Percentiles rank a stretch among this genome's conserved stretches.
These are phyloP conservation scores for Aspergillus phoenicis DNA, from an alignment of 2,329 filamentous ascomycete genomes.

Conservation along the genomic window DNA sequence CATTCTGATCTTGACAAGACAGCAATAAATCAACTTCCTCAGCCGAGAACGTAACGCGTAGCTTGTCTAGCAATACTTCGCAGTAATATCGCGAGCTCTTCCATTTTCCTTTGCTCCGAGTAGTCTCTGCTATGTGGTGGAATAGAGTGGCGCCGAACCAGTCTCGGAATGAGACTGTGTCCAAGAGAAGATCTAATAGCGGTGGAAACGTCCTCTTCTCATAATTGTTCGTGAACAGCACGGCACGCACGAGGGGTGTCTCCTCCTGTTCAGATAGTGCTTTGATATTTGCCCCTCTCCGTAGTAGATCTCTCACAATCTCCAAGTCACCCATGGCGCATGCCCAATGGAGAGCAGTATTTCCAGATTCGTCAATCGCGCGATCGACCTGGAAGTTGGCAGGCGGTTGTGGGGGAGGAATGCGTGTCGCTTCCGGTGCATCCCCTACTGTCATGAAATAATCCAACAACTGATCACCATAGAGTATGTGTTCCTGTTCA, in stretches of 20 bases:
- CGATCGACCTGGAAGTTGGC: slow-evolving; percentile 85
- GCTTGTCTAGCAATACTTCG: slow-evolving; percentile 83
- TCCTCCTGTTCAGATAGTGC: slow-evolving; percentile 73
- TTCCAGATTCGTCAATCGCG: slow-evolving; percentile 88
- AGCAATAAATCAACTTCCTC: slow-evolving; percentile 76
- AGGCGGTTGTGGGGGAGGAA: slow-evolving; percentile 73
- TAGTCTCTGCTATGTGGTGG: slow-evolving; percentile 90
- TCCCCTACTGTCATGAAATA: slow-evolving; percentile 91
- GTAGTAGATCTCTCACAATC: slow-evolving; percentile 83
- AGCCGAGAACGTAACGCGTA: slow-evolving; percentile 75
- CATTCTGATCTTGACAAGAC: slow-evolving; percentile 79
- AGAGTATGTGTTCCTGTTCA: slow-evolving; percentile 84
- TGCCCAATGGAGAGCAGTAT: slow-evolving; percentile 95
- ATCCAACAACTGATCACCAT: slow-evolving; percentile 89
- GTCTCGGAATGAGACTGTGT: slow-evolving; percentile 79
- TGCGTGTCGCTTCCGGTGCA: slow-evolving; percentile 63
- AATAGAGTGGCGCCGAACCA: slow-evolving; percentile 84
- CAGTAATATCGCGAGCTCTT: slow-evolving; percentile 91
- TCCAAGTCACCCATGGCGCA: slow-evolving; percentile 95
- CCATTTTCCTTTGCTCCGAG: slow-evolving; percentile 81
- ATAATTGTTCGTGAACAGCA: slow-evolving; percentile 95
- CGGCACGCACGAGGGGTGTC: slow-evolving; percentile 90
- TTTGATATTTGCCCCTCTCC: slow-evolving; percentile 73
- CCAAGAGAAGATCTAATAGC: slow-evolving; percentile 79
- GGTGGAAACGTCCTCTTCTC: slow-evolving; percentile 89